Conservation (phyloP, 2,329 filamentous ascomycete genomes). For the Trichoderma sp. region DNA sequence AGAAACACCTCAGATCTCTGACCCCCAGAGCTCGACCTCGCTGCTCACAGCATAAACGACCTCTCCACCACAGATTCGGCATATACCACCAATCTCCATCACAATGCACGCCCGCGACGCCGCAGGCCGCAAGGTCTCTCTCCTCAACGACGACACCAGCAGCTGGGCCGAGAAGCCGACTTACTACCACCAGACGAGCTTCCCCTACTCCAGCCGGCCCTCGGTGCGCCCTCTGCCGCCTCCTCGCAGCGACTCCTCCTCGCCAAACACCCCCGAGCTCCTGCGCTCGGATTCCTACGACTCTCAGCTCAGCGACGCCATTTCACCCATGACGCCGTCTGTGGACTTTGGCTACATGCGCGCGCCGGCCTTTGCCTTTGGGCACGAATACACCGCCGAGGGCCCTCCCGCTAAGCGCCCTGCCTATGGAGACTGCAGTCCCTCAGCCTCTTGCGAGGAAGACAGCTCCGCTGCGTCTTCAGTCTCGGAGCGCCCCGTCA, state of each 20-base stretch:
- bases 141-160: slow-evolving; percentile 58
- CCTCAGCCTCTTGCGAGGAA: slow-evolving; percentile 54
- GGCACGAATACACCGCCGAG: slow-evolving; percentile 39
- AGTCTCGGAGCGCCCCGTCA: slow-evolving; percentile 53
- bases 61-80: background rate
- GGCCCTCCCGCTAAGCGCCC: slow-evolving; percentile 43
- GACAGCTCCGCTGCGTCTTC: slow-evolving; percentile 46
- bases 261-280: slow-evolving; percentile 58
- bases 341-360: slow-evolving; percentile 47
- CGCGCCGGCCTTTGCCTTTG: slow-evolving; percentile 44
- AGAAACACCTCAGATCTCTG: background rate
- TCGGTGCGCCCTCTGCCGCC: slow-evolving; percentile 6
- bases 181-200: slow-evolving; percentile 34
- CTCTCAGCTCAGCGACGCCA: slow-evolving; percentile 58
- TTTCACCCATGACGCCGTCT: slow-evolving; percentile 58
- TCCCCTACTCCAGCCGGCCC: slow-evolving; percentile 37
- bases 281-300: slow-evolving; percentile 63
- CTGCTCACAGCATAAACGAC: background rate
- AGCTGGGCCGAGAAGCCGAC: slow-evolving; percentile 23
- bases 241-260: slow-evolving; percentile 45
- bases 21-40: background rate
- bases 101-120: slow-evolving; percentile 60
- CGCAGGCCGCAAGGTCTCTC: slow-evolving; percentile 58
- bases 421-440: slow-evolving; percentile 46
- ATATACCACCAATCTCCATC: background rate